Conservation (phyloP, 2,329 filamentous ascomycete species). For the Epichloe baconii region DNA sequence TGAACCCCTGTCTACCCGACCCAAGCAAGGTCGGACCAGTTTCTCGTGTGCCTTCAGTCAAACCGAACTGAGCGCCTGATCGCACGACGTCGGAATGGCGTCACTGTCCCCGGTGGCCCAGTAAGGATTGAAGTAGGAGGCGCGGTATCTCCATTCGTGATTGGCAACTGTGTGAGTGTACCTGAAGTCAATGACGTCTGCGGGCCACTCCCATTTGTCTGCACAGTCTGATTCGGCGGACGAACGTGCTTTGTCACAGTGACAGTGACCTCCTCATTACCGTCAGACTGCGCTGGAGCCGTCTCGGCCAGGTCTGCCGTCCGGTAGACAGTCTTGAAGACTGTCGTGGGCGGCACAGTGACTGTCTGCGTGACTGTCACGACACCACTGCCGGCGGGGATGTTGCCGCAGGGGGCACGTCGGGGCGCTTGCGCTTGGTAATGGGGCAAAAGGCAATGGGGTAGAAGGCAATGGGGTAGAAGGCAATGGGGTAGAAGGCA, state of each 20-base stretch:
- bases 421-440: neutral
- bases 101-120: too few species aligned
- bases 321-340: conserved; percentile 22
- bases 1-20: too few species aligned
- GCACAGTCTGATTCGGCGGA: neutral
- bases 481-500: neutral
- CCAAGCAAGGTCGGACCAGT: too few species aligned
- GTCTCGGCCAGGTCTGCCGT: conserved; percentile 17
- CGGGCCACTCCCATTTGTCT: neutral
- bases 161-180: too few species aligned
- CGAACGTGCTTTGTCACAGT: conserved; percentile 5
- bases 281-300: neutral
- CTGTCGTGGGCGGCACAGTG: conserved; percentile 26
- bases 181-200: too few species aligned
- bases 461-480: neutral
- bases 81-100: neutral
- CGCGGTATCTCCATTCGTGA: too few species aligned
- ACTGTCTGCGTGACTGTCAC: conserved; percentile 20
- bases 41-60: too few species aligned
- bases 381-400: conserved; percentile 6
- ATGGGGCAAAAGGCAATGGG: too few species aligned
- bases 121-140: too few species aligned
- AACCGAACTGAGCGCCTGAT: neutral
- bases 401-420: neutral
- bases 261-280: neutral